Percentiles rank a stretch among this genome's conserved stretches.
These are phyloP conservation scores for Anthoceros angustus DNA, from an alignment of 225 moss, liverwort and hornwort species.

Conservation along the genomic window DNA sequence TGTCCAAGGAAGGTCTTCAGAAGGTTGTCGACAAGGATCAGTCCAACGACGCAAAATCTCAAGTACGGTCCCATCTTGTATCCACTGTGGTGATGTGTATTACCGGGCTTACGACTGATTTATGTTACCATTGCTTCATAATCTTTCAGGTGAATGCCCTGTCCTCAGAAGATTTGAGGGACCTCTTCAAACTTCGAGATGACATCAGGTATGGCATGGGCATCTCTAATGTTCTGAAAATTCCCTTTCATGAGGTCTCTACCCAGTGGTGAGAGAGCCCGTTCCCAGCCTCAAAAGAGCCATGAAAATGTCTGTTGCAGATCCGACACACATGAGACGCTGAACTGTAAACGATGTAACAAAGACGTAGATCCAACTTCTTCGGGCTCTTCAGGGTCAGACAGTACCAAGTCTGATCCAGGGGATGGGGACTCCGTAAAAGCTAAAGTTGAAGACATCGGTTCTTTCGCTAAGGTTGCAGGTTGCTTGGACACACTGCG, in stretches of 20 bases:
- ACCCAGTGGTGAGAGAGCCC: neutral
- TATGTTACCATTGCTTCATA: neutral
- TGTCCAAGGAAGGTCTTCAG: slow-evolving; percentile 95
- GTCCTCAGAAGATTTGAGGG: slow-evolving; percentile 77
- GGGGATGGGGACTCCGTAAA: slow-evolving; percentile 12
- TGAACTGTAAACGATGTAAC: slow-evolving; percentile 70
- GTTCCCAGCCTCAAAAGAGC: neutral
- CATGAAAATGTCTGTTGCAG: slow-evolving; percentile 15
- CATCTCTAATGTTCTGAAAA: neutral
- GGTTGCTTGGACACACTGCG: slow-evolving; percentile 49
- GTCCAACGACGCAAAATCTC: slow-evolving; percentile 62
- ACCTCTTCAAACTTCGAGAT: slow-evolving; percentile 75
- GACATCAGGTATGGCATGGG: slow-evolving; percentile 35
- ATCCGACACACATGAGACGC: slow-evolving; percentile 87
- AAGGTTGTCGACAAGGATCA: slow-evolving; percentile 97
- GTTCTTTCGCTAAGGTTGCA: slow-evolving; percentile 76
- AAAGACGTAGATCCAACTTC: slow-evolving; percentile 10
- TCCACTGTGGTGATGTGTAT: neutral
- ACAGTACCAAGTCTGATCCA: slow-evolving; percentile 8
- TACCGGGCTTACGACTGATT: neutral
- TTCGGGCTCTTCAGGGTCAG: slow-evolving; percentile 8
- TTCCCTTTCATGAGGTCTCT: neutral
- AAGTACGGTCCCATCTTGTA: slow-evolving; percentile 25
- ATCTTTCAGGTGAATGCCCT: slow-evolving; percentile 69
- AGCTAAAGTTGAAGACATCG: slow-evolving; percentile 40